These are phyloP conservation scores for Ophiosphaerella herpotricha DNA, from an alignment of 2,329 filamentous ascomycete species.

Conservation along the genomic window DNA sequence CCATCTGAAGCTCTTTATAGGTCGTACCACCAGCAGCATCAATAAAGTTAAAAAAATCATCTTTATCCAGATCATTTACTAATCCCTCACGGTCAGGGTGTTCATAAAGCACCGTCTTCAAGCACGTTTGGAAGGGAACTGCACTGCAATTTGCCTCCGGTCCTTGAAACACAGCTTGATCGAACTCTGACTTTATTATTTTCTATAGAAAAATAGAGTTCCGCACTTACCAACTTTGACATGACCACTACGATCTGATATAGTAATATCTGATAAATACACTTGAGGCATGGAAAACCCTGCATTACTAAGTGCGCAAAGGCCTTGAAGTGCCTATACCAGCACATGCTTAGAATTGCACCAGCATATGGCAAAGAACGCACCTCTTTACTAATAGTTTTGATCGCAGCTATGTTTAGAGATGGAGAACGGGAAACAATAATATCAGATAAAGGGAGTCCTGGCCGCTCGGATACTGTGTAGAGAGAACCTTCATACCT, in stretches of 20 bases:
- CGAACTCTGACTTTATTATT: conserved; percentile 8
- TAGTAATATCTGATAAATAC: conserved; percentile 8
- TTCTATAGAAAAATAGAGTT: background rate
- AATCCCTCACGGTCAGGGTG: too few species aligned
- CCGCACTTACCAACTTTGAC: conserved; percentile 15
- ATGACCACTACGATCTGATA: conserved; percentile 8
- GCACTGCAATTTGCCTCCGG: background rate
- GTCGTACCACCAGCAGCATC: background rate
- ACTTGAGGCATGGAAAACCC: conserved; percentile 4
- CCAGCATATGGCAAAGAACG: background rate
- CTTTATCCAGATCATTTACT: background rate
- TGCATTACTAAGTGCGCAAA: conserved; percentile 5
- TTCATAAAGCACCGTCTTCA: background rate
- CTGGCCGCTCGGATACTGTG: conserved; percentile 6
- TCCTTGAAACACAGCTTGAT: background rate
- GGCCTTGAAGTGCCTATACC: conserved; percentile 6
- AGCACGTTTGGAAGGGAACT: conserved; percentile 4
- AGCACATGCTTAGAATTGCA: background rate
- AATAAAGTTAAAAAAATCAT: conserved; percentile 8
- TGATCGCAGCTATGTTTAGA: conserved; percentile 9
- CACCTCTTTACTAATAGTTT: conserved; percentile 17
- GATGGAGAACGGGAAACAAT: conserved; percentile 7
- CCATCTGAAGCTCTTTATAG: conserved; percentile 11
- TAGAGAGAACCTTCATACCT: conserved; percentile 10
- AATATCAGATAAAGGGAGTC: conserved; percentile 13